phyloP scores from a whole-genome alignment of 2,329 filamentous ascomycete genomes.

The Sporothrix inflata region DNA sequence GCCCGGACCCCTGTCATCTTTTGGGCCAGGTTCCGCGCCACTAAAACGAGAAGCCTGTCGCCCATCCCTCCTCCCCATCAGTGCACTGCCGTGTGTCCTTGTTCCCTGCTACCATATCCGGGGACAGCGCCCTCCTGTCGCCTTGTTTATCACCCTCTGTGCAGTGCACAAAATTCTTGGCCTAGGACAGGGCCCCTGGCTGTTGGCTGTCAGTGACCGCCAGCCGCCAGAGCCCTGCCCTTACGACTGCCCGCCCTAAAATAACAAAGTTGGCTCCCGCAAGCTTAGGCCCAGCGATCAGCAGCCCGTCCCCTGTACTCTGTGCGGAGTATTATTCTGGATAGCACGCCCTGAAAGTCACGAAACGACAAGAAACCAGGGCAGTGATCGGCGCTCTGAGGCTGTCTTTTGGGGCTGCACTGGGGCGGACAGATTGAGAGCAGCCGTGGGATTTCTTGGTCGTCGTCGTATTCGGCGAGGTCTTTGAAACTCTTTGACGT shows the following conservation, averaged over 20 bases:
- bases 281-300: not conserved
- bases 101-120: not conserved
- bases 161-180: too few relatives aligned
- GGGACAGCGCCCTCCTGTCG: not conserved
- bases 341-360: not conserved
- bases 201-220: not conserved
- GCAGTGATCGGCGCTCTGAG: not conserved
- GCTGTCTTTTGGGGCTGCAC: not conserved
- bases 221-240: not conserved
- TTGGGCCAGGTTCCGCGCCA: not conserved
- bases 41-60: not conserved
- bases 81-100: too few relatives aligned
- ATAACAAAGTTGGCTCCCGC: not conserved
- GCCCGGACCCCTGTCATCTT: not conserved
- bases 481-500: not conserved
- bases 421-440: constrained; percentile 7
- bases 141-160: too few relatives aligned
- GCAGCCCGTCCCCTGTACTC: too few relatives aligned
- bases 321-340: too few relatives aligned
- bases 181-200: too few relatives aligned
- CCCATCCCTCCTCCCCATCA: too few relatives aligned
- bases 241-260: too few relatives aligned
- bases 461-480: not conserved
- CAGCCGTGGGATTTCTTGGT: not conserved
- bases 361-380: not conserved